Percentiles rank a stretch among this genome's conserved stretches.
These are phyloP conservation scores for Coemansia sp. DNA, from an alignment of 192 early-diverging fungal species.

Conservation along the genomic window DNA sequence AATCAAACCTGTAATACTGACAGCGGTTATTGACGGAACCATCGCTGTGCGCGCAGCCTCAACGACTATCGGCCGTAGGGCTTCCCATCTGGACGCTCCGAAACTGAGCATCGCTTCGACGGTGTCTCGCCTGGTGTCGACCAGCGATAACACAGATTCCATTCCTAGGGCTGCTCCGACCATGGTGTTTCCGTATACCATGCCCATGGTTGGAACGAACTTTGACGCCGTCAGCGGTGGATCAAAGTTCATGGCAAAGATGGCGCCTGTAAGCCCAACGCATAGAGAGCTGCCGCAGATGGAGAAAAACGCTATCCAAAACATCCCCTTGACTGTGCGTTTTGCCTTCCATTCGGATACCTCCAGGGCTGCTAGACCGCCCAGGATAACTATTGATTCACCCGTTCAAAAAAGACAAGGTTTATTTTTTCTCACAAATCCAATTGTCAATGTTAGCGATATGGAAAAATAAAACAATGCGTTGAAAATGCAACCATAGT, in stretches of 20 bases:
- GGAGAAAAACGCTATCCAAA: conserved; percentile 57
- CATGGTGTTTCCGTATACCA: conserved; percentile 83
- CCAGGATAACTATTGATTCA: conserved; percentile 33
- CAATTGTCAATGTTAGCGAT: too few relatives aligned
- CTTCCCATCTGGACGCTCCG: conserved; percentile 87
- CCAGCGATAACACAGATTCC: conserved; percentile 58
- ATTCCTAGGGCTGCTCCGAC: conserved; percentile 67
- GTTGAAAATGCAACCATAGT: background rate
- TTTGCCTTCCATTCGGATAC: conserved; percentile 60
- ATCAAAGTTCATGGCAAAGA: conserved; percentile 68
- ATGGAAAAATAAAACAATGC: background rate
- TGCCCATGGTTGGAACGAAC: conserved; percentile 84
- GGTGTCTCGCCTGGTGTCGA: conserved; percentile 50
- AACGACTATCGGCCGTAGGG: conserved; percentile 67
- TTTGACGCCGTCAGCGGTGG: conserved; percentile 68
- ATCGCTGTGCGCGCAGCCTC: conserved; percentile 76
- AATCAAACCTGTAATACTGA: conserved; percentile 79
- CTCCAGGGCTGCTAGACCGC: conserved; percentile 47
- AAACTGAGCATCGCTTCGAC: conserved; percentile 66
- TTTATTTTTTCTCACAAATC: too few relatives aligned
- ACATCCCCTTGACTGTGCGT: conserved; percentile 71
- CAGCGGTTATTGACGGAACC: conserved; percentile 77
- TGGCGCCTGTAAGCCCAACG: conserved; percentile 24
- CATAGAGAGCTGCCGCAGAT: conserved; percentile 43
- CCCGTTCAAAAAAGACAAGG: background rate